Percentiles rank a stretch among this genome's conserved stretches.
Conservation (phyloP, 306 rosid genomes). For the Cucumis cinereus region DNA sequence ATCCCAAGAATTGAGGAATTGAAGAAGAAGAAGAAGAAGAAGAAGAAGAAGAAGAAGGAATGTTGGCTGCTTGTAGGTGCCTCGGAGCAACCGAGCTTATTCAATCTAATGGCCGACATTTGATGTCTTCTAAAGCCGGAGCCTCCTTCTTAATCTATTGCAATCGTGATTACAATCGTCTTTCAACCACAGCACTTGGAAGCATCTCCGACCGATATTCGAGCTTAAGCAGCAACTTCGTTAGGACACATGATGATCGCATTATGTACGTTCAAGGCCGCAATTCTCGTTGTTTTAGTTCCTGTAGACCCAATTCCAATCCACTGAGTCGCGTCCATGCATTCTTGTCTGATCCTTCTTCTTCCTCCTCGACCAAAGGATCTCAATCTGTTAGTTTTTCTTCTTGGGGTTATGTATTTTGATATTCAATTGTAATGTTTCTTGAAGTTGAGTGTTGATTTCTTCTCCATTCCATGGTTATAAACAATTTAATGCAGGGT, state of each 20-base stretch:
- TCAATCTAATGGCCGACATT: conserved; percentile 1
- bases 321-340: conserved; percentile 13
- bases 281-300: neutral
- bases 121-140: neutral
- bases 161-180: neutral
- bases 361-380: conserved; percentile 11
- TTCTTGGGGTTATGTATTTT: neutral
- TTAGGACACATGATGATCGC: conserved; percentile 13
- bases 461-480: neutral
- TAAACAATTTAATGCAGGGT: conserved; percentile 5
- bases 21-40: neutral
- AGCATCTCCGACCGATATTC: neutral
- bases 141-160: neutral
- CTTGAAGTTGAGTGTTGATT: neutral
- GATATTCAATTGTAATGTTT: neutral
- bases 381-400: conserved; percentile 15
- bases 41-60: conserved; percentile 7
- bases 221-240: conserved; percentile 7
- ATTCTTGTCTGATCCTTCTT: conserved; percentile 22
- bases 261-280: neutral
- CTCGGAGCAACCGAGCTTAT: conserved; percentile 18
- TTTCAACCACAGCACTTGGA: neutral
- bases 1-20: neutral
- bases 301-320: conserved; percentile 4
- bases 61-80: conserved; percentile 27